A percentile compares a stretch with the other conserved stretches of the same genome.
Conservation (phyloP, 192 early-diverging fungal species). For the Dimargaris xerosporica region DNA sequence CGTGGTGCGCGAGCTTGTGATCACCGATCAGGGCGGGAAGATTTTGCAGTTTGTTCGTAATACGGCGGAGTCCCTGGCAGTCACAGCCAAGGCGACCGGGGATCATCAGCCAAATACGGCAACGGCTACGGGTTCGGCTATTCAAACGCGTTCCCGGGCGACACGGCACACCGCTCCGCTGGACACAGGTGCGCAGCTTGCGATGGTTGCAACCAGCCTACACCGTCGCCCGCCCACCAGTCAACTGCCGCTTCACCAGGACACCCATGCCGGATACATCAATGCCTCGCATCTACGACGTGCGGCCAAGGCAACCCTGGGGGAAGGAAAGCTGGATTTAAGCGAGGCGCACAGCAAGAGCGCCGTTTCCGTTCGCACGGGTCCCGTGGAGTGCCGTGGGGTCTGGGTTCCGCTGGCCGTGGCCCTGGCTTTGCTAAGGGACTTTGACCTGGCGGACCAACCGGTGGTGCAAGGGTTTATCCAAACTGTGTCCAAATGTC, state of each 20-base stretch:
- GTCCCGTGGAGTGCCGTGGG: conserved; percentile 33
- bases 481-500: background rate
- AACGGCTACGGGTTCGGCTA: no score
- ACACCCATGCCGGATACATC: conserved; percentile 28
- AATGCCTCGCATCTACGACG: conserved; percentile 34
- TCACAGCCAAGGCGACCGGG: conserved; percentile 15
- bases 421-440: background rate
- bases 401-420: conserved; percentile 20
- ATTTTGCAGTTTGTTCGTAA: conserved; percentile 23
- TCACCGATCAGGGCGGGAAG: conserved; percentile 20
- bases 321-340: conserved; percentile 31
- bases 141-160: no score
- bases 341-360: conserved; percentile 19
- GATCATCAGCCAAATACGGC: no score
- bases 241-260: conserved; percentile 1
- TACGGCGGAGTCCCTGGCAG: conserved; percentile 15
- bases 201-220: no score
- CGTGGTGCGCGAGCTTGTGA: conserved; percentile 20
- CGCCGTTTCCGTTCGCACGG: conserved; percentile 22
- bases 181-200: no score
- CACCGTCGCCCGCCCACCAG: no score
- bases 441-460: background rate
- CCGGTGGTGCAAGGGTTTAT: background rate
- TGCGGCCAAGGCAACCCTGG: conserved; percentile 30
- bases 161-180: no score